Base-by-base conservation (phyloP, 345 rosid genomes). In the Trapa bicornis region DNA sequence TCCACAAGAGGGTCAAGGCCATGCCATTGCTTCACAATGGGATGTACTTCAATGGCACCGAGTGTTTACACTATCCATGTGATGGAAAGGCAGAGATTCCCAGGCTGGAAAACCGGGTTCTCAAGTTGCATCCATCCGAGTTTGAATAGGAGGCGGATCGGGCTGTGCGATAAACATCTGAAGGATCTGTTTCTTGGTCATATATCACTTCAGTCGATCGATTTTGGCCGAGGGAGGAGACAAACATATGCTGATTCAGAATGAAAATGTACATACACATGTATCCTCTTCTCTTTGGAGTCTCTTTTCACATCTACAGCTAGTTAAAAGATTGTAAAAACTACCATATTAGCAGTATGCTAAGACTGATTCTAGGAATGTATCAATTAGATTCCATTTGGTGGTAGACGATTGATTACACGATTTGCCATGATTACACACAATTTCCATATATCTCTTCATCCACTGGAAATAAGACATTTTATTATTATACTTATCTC, bases 61-160 rank as follows among this genome's bases (percentile, higher is more conserved):
- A 69, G 81, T 71, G 92, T 92, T 70, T 92, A 89, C 72, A 83
- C 86, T 63, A 75, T 86, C 47, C 87, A 88, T 79, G 97, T 83
- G 70, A 88, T 92, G 97, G 93, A 89, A 71, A 84, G 92, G 53
- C 98, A 92, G 83, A 89, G 78, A 73, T 92, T 92, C 79, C 96
- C 98, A 1, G 91, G 87, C 43, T 92, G 98, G 98, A 88, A 82
- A 76, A 92, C 98, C 1, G 97, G 98, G 57, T 89, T 92, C 78
- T 68, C 92, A 41, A 76, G 80, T 78, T 85, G 85, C 75, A 88
- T 92, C 52, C 98, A 84, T 76, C 90, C 97, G 54, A 86, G 90
- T 78, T 78, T 92, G 79, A 92, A 89, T 73, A 78, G 79, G 77
- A 86, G 96, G 79, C 74, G 87, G 66, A 74, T 92, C 54, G 98